Base-by-base conservation (phyloP, 371 early-diverging fungal species). In the Gilbertella persicaria region DNA sequence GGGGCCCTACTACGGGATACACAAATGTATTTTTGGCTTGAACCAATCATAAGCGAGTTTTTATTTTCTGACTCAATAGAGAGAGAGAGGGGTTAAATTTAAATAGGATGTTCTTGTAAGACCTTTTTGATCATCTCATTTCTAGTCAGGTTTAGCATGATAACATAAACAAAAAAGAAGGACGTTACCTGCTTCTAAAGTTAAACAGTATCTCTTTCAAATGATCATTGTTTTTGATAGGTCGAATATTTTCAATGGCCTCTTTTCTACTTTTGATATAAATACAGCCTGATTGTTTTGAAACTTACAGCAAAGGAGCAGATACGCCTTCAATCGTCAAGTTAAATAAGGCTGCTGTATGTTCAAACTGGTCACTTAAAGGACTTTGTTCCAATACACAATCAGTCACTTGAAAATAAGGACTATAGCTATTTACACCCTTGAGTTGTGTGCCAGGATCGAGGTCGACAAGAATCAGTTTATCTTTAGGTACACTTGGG, bases 381-480 rank as follows among this genome's bases (percentile, higher is more conserved):
- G 62, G 67, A 21, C 67, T 73, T 20, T 69, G 71, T 20, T 77
- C 73, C 8, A 77, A 44, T 40, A 71, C 55, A 54, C 73, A 76
- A 19, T 75, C 63, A 19, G 76, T 75, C 6, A 79, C 68, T 64
- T 82, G 82, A 49, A 82, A 79, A 20, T 68, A 60, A 36, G 79
- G 69, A 49, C 78, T 79, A 45, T 73, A 73, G 24, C 79, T 78
- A 25, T 75, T 64, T 5, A 69, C 62, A 20, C 55, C 42, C 25
- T 50, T 48, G 0, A 75, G 38, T 19, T 66, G 65, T 30, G 72
- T 64, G 10, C 69, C 73, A 36, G 73, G 55, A 45, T 74, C 67
- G 9, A 82, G 55, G n/a, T 79, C 75, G 0, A 79, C 76, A 6
- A 79, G 39, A 26, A 82, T 71, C 8, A 76, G 73, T n/a, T 72